Evolutionary conservation across 495 filamentous ascomycete species (phyloP).

Genomic region (Usnea hakonensis): DNA sequence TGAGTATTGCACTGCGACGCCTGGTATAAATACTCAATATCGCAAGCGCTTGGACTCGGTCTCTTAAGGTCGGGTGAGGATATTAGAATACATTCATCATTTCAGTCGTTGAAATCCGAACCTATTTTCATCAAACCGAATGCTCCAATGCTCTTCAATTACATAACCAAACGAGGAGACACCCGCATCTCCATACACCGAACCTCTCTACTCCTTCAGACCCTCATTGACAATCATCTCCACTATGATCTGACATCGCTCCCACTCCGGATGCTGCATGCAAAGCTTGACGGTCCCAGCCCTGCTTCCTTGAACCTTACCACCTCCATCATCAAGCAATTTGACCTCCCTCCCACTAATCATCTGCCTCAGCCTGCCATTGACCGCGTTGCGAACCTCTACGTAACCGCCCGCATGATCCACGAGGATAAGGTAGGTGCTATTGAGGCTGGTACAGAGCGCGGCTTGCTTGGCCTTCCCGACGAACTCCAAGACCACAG

Average conservation of each 20-base stretch:
- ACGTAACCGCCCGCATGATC: conserved; percentile 86
- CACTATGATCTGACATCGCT: conserved; percentile 74
- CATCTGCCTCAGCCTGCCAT: conserved; percentile 86
- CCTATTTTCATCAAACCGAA: not conserved
- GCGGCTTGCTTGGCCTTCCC: conserved; percentile 81
- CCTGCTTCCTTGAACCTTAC: conserved; percentile 32
- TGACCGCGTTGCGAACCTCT: conserved; percentile 93
- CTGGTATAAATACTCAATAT: not conserved
- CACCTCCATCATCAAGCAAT: conserved; percentile 77
- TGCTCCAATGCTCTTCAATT: not conserved
- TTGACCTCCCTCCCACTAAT: conserved; percentile 83
- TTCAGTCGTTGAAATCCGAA: not conserved
- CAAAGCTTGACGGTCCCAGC: conserved; percentile 73
- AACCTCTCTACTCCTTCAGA: conserved; percentile 58
- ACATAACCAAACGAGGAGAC: not conserved
- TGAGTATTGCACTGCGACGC: not conserved
- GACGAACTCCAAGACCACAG: conserved; percentile 95
- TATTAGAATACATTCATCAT: not conserved
- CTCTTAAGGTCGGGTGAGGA: not conserved
- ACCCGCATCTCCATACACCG: not conserved
- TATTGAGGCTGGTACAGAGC: conserved; percentile 66
- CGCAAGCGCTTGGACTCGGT: not conserved
- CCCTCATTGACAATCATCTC: conserved; percentile 93
- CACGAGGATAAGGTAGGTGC: conserved; percentile 59
- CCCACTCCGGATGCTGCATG: conserved; percentile 86